A percentile compares a stretch with the other conserved stretches of the same genome.
phyloP scores from a whole-genome alignment of 2,329 filamentous ascomycete genomes.

The Alternaria sp. region DNA sequence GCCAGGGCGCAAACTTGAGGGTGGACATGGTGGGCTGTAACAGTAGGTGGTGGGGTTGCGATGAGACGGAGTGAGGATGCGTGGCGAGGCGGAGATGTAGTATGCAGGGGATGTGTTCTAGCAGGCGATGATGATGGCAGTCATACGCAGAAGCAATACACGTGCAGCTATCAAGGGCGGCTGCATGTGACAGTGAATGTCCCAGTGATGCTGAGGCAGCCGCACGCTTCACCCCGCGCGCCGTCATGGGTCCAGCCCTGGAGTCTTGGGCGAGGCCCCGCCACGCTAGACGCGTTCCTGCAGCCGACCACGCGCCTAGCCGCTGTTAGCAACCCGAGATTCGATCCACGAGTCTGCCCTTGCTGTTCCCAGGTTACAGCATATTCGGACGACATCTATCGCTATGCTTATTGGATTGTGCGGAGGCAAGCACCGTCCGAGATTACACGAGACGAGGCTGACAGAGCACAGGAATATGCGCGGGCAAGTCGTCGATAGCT shows the following conservation, averaged over 20 bases:
- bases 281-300: slow-evolving; percentile 33
- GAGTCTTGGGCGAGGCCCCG: slow-evolving; percentile 11
- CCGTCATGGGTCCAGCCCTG: slow-evolving; percentile 12
- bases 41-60: neutral
- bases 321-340: neutral
- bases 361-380: neutral
- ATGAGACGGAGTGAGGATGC: neutral
- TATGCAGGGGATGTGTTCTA: neutral
- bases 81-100: neutral
- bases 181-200: slow-evolving; percentile 31
- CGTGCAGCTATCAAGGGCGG: slow-evolving; percentile 32
- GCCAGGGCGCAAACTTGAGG: slow-evolving; percentile 84
- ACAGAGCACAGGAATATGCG: slow-evolving; percentile 74
- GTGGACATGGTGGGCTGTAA: slow-evolving; percentile 43
- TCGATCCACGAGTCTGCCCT: neutral
- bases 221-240: slow-evolving; percentile 11
- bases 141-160: slow-evolving; percentile 30
- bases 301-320: slow-evolving; percentile 20
- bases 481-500: slow-evolving; percentile 89
- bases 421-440: slow-evolving; percentile 36
- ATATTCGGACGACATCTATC: neutral
- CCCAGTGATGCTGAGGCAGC: neutral
- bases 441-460: slow-evolving; percentile 8
- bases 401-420: slow-evolving; percentile 79
- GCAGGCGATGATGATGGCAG: slow-evolving; percentile 15